phyloP scores from a whole-genome alignment of 2,329 filamentous ascomycete species.

The Penicillium sp. region DNA sequence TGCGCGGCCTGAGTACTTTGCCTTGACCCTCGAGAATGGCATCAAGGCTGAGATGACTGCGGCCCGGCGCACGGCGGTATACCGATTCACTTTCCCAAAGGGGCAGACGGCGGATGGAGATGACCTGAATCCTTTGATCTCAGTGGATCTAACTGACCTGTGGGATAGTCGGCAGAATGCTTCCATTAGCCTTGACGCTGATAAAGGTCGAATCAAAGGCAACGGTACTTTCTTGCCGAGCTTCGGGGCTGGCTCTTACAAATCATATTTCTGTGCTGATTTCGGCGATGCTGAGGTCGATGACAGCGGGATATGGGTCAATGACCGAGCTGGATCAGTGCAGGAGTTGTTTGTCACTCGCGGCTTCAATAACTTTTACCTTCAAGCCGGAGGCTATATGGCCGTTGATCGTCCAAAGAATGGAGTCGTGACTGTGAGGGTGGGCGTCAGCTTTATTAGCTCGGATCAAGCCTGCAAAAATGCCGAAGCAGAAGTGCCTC shows the following conservation, averaged over 20 bases:
- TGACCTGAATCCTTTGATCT: conserved; percentile 55
- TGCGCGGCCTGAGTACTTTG: conserved; percentile 63
- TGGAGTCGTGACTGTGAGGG: conserved; percentile 58
- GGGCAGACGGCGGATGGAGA: conserved; percentile 20
- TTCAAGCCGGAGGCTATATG: conserved; percentile 63
- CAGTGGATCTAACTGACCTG: conserved; percentile 64
- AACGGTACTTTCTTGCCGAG: conserved; percentile 60
- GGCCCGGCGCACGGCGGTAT: conserved; percentile 60
- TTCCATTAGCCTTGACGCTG: conserved; percentile 53
- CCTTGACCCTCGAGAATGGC: conserved; percentile 56
- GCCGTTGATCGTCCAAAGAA: conserved; percentile 53
- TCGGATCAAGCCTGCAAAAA: conserved; percentile 63
- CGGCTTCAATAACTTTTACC: conserved; percentile 53
- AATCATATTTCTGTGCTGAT: conserved; percentile 64
- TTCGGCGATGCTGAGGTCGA: conserved; percentile 57
- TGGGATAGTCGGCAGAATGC: conserved; percentile 60
- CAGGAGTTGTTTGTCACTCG: conserved; percentile 55
- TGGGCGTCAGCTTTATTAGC: conserved; percentile 68
- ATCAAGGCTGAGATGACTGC: conserved; percentile 65
- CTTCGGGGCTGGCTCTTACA: conserved; percentile 61
- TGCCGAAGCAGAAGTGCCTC: conserved; percentile 64
- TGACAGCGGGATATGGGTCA: conserved; percentile 61
- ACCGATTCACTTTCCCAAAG: conserved; percentile 62
- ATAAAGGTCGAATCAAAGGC: conserved; percentile 60
- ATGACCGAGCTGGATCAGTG: conserved; percentile 56